Base-by-base conservation (phyloP, 768 basidiomycete species). In the Mycena vitilis region DNA sequence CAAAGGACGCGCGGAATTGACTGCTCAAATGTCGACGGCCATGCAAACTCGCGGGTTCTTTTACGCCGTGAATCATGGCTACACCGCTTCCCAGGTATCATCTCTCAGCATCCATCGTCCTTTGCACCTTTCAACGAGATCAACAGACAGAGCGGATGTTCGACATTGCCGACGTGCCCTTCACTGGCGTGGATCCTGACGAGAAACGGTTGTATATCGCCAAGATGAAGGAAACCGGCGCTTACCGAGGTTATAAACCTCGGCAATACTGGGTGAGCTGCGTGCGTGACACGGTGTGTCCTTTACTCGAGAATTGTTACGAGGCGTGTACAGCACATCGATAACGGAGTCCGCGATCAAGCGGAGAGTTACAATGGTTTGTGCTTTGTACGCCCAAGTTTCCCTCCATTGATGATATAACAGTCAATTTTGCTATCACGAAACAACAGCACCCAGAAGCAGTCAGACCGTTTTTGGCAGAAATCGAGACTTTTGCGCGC, bases 311-410 rank as follows among this genome's bases (percentile, higher is more conserved):
- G 12, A 8, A 47, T 22, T 44, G 2, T 45, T 42, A 38, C 30
- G 16, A 48, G 40, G 47, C 23, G 37, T 30, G 23, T 8, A 25
- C 60, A 91, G 90, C 86, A 88, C 56, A 86, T 91, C 53, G 87
- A 87, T 48, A 84, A 83, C 12, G 90, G 90, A 8, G 86, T 91
- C 34, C 83, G 77, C 18, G 91, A 92, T 73, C 88, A 90, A 70
- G 71, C 90, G n/a, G 90, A 91, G 72, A 80, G 85, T 58, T 91
- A 91, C 71, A 89, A 87, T 70, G 81, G 90, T 91, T 66, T 63
- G 85, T 64, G 20, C 2, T 40, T 49, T 15, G 13, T 11, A 36
- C 23, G 30, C 13, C 12, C n/a, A 12, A 30, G 20, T 56, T 65
- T 23, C 36, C 5, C 30, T 30, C 30, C 10, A 36, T 11, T 30